Conservation (phyloP, 805 yeast genomes). For the Candida mattraensis region DNA sequence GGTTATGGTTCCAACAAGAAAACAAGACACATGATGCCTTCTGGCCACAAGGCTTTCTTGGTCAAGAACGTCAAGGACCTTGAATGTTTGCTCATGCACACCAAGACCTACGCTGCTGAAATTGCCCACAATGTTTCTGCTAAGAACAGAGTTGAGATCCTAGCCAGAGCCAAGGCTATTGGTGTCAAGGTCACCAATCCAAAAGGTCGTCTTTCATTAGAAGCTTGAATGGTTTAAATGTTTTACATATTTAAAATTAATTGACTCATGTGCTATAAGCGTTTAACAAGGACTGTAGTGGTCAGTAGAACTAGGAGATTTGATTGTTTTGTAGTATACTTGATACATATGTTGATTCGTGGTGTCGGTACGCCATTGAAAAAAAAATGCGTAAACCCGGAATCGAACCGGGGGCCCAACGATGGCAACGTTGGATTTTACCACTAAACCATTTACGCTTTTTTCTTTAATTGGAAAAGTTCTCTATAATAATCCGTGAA, state of each 20-base stretch:
- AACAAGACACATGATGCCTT: constrained; percentile 93
- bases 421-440: constrained; percentile 29
- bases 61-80: constrained; percentile 92
- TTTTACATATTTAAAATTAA: constrained; percentile 19
- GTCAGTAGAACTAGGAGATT: no score
- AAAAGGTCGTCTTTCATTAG: constrained; percentile 96
- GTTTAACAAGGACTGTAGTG: neutral
- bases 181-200: constrained; percentile 99
- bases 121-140: constrained; percentile 98
- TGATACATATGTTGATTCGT: no score
- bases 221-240: constrained; percentile 63
- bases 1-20: constrained; percentile 99
- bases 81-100: constrained; percentile 94
- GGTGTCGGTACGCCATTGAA: no score
- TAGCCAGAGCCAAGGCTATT: constrained; percentile 95
- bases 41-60: constrained; percentile 97
- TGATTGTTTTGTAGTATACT: no score
- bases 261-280: constrained; percentile 20
- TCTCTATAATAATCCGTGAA: no score
- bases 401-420: constrained; percentile 30
- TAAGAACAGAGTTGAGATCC: constrained; percentile 94
- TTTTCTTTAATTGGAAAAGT: no score
- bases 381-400: constrained; percentile 26
- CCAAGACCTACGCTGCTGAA: constrained; percentile 99
- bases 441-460: constrained; percentile 28